Evolutionary conservation across 2,329 filamentous ascomycete species (phyloP), one percentile per base, ranked within the genome.

Genomic region (Trichoderma oligosporum): DNA sequence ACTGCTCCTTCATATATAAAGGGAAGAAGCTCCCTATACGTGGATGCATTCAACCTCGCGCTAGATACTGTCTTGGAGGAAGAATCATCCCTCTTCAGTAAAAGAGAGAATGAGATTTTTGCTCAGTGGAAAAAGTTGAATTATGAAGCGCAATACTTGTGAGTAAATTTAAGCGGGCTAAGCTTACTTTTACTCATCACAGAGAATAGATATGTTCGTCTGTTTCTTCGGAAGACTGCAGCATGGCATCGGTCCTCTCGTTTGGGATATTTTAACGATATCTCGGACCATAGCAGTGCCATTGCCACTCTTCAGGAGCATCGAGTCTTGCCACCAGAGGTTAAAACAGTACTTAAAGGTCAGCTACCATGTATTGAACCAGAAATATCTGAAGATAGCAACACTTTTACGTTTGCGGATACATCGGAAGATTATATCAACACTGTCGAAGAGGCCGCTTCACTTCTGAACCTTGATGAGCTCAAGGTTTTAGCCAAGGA

Each of bases 31-130:
- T 97, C 92, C 1, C 90, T 99, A 56, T 99, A 99, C 66, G 91
- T 97, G 16, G 94, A 99, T 73, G 94, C 94, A 0, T 99, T 99
- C 77, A 96, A 96, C 67, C 78, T 97, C 12, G 91, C 93, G 2
- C 76, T 99, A 47, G 86, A 93, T 59, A 96, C 90, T 0, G 94
- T 99, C 3, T 74, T 97, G 11, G 85, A 90, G 47, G 90, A 97
- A 57, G 94, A 99, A 72, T 81, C 83, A 0, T 90, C 96, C 71
- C 76, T 99, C 0, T 99, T 97, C 68, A 82, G 94, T 65, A 82
- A 85, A 58, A 86, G 84, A 16, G 94, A 99, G 71, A 82, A 80
- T 66, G 77, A 81, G 12, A 80, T 97, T 0, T 97, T 99, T 68
- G 74, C 77, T 3, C 78, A 85, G 58, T 99, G 93, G 91, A 82